Base-by-base conservation (phyloP, 768 basidiomycete genomes). In the Suillus subaureus region DNA sequence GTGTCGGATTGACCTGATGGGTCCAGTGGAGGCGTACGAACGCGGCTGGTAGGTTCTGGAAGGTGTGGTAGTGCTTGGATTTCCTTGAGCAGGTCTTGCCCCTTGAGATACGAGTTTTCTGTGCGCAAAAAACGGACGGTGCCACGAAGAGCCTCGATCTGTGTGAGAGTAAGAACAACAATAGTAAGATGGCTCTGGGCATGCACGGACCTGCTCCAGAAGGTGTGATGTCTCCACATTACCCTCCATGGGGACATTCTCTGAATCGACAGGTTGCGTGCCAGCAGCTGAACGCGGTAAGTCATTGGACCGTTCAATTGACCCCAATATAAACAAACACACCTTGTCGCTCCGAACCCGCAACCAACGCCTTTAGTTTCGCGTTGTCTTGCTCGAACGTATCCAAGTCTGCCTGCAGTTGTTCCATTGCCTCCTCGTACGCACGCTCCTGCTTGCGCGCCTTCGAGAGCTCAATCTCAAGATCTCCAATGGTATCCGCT, bases 351-450 rank as follows among this genome's bases (percentile, higher is more conserved):
- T 93, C 92, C 57, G 87, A 83, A n/a, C 80, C 84, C 68, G 83
- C 86, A 40, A 85, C 84, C 71, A 87, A 75, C 4, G 84, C 79
- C 81, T 93, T 94, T 69, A 98, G 80, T 76, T 90, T 94, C 4
- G 82, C 86, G 74, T 94, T 94, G 70, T 99, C 96, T 75, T 93
- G 89, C 77, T 96, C 94, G 61, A 96, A 80, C 1, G 82, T 74
- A 75, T 97, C 96, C 67, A 97, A 79, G 71, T 99, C 97, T 1
- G 88, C 85, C 73, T 97, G 95, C 12, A 99, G 77, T 71, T 94
- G 93, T 69, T 96, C 96, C 83, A 98, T 92, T 3, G 95, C 94
- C 70, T 97, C 95, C 74, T 94, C 92, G 71, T 96, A 93, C 39
- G 91, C 90, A 64, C 89, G 84, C 76, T 97, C 95, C 73, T 97